These are phyloP conservation scores for Pinus taeda DNA, from an alignment of 75 land plant species.

Conservation along the genomic window DNA sequence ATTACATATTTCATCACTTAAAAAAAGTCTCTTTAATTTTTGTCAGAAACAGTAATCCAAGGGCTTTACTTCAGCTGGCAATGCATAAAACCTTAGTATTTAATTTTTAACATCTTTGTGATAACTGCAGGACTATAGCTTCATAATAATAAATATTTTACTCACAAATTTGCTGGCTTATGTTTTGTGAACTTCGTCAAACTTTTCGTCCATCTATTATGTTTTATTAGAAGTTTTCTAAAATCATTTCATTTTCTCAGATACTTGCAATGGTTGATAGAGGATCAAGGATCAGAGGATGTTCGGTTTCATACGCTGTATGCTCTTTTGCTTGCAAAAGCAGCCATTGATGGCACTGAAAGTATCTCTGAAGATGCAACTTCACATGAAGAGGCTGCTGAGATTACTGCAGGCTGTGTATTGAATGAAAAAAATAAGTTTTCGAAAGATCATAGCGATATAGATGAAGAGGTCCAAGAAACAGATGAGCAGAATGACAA, in stretches of 20 bases:
- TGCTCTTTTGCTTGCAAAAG: conserved; percentile 86
- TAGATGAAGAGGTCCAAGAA: background rate
- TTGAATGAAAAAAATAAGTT: conserved; percentile 9
- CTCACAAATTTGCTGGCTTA: background rate
- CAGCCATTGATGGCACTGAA: conserved; percentile 54
- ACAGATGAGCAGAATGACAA: conserved; percentile 7
- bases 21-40: too few species aligned
- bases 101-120: too few species aligned
- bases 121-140: too few species aligned
- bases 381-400: background rate
- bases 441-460: background rate
- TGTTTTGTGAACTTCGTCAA: background rate
- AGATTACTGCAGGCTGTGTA: background rate
- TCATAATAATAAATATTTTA: too few species aligned
- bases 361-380: conserved; percentile 1
- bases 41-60: too few species aligned
- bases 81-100: too few species aligned
- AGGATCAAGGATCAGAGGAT: conserved; percentile 86
- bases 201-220: background rate
- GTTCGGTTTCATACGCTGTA: conserved; percentile 74
- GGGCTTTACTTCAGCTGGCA: too few species aligned
- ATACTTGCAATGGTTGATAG: conserved; percentile 94
- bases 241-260: conserved; percentile 25
- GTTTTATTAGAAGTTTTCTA: background rate
- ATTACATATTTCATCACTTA: too few species aligned